Conservation (phyloP, 192 early-diverging fungal species). For the Umbelopsis sp. region DNA sequence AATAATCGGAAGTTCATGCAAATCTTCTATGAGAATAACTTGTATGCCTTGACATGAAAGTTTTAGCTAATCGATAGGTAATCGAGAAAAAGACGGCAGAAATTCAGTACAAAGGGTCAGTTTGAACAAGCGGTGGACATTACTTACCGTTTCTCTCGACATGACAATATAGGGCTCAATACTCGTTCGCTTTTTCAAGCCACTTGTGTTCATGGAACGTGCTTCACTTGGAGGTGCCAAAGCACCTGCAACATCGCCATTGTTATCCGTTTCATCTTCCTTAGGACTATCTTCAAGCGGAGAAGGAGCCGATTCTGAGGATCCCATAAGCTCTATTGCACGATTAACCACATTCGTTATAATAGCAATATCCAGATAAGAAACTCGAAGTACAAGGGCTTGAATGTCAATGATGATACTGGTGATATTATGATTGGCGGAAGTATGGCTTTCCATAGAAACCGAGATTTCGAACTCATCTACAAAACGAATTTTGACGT, state of each 20-base stretch:
- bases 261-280: too few relatives aligned
- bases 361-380: conserved; percentile 70
- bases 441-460: conserved; percentile 58
- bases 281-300: conserved; percentile 4
- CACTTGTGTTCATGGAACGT: neutral
- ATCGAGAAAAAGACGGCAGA: too few relatives aligned
- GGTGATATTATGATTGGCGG: conserved; percentile 57
- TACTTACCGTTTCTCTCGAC: conserved; percentile 37
- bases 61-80: conserved; percentile 13
- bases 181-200: neutral
- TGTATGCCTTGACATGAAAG: conserved; percentile 55
- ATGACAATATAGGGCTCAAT: conserved; percentile 40
- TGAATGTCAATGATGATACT: conserved; percentile 63
- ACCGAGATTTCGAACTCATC: conserved; percentile 73
- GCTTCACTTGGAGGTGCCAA: neutral
- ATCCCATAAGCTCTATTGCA: conserved; percentile 51
- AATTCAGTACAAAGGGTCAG: too few relatives aligned
- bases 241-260: neutral
- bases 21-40: conserved; percentile 80
- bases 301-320: neutral
- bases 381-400: conserved; percentile 72
- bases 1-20: conserved; percentile 80
- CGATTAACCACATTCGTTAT: conserved; percentile 67
- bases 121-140: neutral
- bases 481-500: conserved; percentile 71